Percentiles rank a stretch among this genome's conserved stretches.
Evolutionary conservation across 2,329 filamentous ascomycete genomes (phyloP).

Genomic region (Uncinocarpus reesii): DNA sequence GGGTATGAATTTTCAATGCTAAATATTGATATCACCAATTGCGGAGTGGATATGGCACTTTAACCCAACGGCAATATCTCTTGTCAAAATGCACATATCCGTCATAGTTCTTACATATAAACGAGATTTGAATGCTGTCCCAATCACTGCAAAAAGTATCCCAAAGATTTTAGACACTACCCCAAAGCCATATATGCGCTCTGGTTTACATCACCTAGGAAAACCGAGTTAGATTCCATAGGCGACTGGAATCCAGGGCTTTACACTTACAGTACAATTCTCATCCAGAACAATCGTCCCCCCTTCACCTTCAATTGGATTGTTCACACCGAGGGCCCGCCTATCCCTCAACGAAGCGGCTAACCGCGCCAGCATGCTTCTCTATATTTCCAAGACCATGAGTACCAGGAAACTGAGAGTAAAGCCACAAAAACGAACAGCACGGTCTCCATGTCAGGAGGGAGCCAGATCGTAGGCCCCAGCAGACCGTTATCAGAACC

Average conservation of each 20-base stretch:
- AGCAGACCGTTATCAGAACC: conserved; percentile 13
- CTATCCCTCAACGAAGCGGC: conserved; percentile 35
- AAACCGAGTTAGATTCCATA: neutral
- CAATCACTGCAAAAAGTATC: neutral
- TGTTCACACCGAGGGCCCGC: conserved; percentile 21
- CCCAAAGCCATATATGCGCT: no score
- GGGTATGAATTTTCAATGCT: no score
- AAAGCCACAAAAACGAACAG: neutral
- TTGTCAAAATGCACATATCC: no score
- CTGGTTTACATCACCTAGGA: conserved; percentile 15
- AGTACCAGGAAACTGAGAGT: conserved; percentile 12
- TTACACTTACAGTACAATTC: conserved; percentile 35
- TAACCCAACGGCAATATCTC: no score
- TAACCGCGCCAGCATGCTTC: conserved; percentile 40
- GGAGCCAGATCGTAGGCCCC: conserved; percentile 1
- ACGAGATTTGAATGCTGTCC: no score
- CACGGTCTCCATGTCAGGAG: neutral
- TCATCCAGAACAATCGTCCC: conserved; percentile 34
- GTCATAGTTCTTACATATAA: no score
- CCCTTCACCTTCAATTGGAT: conserved; percentile 22
- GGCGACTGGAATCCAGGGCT: neutral
- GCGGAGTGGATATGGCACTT: no score
- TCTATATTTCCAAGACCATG: conserved; percentile 25
- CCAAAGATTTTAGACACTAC: no score
- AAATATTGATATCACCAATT: no score